phyloP scores from a whole-genome alignment of 2,329 filamentous ascomycete species.

The Penicillium palitans region DNA sequence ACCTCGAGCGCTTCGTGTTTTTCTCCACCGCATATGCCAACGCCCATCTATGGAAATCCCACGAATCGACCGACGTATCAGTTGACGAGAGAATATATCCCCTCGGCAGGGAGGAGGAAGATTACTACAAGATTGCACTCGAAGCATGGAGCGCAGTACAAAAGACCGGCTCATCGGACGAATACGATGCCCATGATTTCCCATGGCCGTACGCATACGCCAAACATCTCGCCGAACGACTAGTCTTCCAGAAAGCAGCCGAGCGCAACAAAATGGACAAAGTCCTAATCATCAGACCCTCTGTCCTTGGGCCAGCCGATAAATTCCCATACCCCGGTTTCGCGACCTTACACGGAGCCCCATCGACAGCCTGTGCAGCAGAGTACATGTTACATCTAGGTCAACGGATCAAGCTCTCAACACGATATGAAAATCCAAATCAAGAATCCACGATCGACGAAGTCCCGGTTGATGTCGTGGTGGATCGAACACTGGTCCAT shows the following conservation, averaged over 20 bases:
- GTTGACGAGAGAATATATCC: conserved; percentile 22
- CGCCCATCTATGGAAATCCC: conserved; percentile 21
- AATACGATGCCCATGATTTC: conserved; percentile 25
- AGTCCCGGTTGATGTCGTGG: conserved; percentile 29
- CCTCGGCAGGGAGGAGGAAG: conserved; percentile 10
- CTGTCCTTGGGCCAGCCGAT: conserved; percentile 26
- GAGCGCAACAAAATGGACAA: conserved; percentile 20
- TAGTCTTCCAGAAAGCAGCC: conserved; percentile 18
- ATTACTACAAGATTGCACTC: conserved; percentile 12
- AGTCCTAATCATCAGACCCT: conserved; percentile 27
- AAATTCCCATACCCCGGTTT: conserved; percentile 24
- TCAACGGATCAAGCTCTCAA: conserved; percentile 18
- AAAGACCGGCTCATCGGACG: conserved; percentile 30
- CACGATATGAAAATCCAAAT: conserved; percentile 20
- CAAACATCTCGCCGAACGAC: conserved; percentile 14
- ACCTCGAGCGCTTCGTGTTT: conserved; percentile 24
- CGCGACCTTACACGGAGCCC: conserved; percentile 18
- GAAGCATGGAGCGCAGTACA: conserved; percentile 20
- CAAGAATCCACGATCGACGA: conserved; percentile 26
- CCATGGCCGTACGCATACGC: conserved; percentile 7
- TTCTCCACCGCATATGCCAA: conserved; percentile 26
- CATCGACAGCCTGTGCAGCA: conserved; percentile 21
- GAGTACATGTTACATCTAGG: conserved; percentile 24
- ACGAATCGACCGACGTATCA: conserved; percentile 15
- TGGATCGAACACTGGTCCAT: conserved; percentile 23